Conservation (phyloP, 148 eudicot species). For the Silene latifolia region DNA sequence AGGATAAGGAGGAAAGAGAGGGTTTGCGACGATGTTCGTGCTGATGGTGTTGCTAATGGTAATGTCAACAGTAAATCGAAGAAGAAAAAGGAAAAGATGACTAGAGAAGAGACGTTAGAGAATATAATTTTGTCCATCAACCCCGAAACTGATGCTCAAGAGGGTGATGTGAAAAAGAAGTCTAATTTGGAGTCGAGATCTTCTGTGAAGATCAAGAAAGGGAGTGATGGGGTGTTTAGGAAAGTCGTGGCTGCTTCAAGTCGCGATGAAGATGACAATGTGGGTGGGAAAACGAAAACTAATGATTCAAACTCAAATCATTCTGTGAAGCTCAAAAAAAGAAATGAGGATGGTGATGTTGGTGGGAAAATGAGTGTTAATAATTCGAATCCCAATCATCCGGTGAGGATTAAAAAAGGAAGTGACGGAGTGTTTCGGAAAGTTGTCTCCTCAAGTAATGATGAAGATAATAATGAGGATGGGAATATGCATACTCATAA, state of each 20-base stretch:
- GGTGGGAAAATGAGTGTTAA: neutral
- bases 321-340: neutral
- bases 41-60: neutral
- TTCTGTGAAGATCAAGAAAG: neutral
- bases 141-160: neutral
- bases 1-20: neutral
- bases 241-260: neutral
- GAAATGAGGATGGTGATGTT: neutral
- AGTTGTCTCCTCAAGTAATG: too few relatives aligned
- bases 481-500: too few relatives aligned
- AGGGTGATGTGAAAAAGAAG: neutral
- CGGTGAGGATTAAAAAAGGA: neutral
- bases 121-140: neutral
- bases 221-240: conserved; percentile 8
- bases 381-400: neutral
- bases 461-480: too few relatives aligned
- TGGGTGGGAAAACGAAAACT: neutral
- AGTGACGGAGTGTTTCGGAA: too few relatives aligned
- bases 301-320: neutral
- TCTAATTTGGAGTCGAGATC: neutral
- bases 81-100: neutral
- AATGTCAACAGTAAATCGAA: neutral
- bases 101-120: neutral
- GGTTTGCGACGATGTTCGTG: neutral
- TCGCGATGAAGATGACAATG: neutral